These are phyloP conservation scores for Metarhizium brunneum DNA, from an alignment of 2,329 filamentous ascomycete genomes.

Conservation along the genomic window DNA sequence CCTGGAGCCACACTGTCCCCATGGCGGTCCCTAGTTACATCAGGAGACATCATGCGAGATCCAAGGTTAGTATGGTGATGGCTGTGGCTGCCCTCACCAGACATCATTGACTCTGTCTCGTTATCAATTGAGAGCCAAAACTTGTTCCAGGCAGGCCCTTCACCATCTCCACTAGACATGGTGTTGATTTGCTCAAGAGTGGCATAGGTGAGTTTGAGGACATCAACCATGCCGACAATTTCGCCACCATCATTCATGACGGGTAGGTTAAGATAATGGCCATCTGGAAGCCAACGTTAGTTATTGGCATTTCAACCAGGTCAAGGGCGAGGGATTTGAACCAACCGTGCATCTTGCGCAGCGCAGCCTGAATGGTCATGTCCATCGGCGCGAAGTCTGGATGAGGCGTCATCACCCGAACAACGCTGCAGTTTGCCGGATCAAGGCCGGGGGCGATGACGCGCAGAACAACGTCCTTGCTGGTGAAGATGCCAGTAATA, in stretches of 20 bases:
- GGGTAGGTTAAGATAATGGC: constrained; percentile 93
- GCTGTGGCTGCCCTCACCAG: constrained; percentile 75
- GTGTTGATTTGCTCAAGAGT: constrained; percentile 97
- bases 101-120: constrained; percentile 93
- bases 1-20: constrained; percentile 80
- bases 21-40: constrained; percentile 60
- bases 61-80: constrained; percentile 54
- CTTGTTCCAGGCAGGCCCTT: constrained; percentile 98
- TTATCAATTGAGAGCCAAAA: constrained; percentile 97
- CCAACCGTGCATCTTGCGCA: constrained; percentile 98
- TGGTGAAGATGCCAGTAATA: constrained; percentile 98
- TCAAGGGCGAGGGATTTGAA: constrained; percentile 8
- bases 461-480: constrained; percentile 95
- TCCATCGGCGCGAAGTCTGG: constrained; percentile 97
- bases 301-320: not conserved
- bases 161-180: constrained; percentile 78
- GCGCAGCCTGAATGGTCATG: constrained; percentile 96
- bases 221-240: constrained; percentile 99
- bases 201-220: constrained; percentile 95
- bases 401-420: constrained; percentile 97
- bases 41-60: constrained; percentile 72
- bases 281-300: constrained; percentile 49
- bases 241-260: constrained; percentile 97
- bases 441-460: constrained; percentile 96
- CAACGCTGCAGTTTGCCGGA: constrained; percentile 89